Evolutionary conservation across 768 basidiomycete genomes (phyloP).

Genomic region (Suillus weaverae): DNA sequence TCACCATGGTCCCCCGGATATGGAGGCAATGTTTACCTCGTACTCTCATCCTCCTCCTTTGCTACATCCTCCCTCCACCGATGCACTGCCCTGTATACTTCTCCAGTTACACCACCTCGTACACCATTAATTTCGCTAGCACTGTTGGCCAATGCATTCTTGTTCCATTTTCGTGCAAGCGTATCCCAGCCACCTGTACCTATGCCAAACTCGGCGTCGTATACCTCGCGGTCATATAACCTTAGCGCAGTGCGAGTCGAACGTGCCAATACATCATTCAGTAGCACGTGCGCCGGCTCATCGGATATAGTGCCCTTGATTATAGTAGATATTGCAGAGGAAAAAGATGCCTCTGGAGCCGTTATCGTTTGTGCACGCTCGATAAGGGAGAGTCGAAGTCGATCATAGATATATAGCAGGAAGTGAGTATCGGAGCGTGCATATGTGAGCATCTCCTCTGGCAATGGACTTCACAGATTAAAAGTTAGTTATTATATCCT

Average conservation of each 20-base stretch:
- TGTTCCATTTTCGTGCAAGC: conserved; percentile 83
- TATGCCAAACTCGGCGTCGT: conserved; percentile 62
- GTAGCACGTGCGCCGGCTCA: conserved; percentile 38
- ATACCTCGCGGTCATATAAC: conserved; percentile 65
- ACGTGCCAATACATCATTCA: conserved; percentile 65
- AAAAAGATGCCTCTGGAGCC: conserved; percentile 32
- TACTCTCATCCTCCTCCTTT: conserved; percentile 84
- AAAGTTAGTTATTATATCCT: not conserved
- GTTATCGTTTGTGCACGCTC: conserved; percentile 51
- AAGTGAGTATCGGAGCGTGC: conserved; percentile 97
- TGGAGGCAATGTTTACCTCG: conserved; percentile 48
- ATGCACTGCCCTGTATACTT: conserved; percentile 72
- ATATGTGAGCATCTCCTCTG: conserved; percentile 86
- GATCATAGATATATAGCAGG: conserved; percentile 89
- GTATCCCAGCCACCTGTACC: conserved; percentile 78
- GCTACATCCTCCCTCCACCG: conserved; percentile 81
- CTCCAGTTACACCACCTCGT: conserved; percentile 45
- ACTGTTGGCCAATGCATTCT: conserved; percentile 45
- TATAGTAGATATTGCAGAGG: conserved; percentile 28
- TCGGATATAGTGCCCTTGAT: conserved; percentile 17
- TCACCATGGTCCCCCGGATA: not conserved
- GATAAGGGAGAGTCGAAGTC: conserved; percentile 84
- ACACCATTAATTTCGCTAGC: conserved; percentile 33
- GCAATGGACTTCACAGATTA: conserved; percentile 59
- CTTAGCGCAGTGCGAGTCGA: conserved; percentile 78